A percentile compares a stretch with the other conserved stretches of the same genome.
phyloP scores from a whole-genome alignment of 192 early-diverging fungal genomes.

The Borealophlyctis nickersoniae region DNA sequence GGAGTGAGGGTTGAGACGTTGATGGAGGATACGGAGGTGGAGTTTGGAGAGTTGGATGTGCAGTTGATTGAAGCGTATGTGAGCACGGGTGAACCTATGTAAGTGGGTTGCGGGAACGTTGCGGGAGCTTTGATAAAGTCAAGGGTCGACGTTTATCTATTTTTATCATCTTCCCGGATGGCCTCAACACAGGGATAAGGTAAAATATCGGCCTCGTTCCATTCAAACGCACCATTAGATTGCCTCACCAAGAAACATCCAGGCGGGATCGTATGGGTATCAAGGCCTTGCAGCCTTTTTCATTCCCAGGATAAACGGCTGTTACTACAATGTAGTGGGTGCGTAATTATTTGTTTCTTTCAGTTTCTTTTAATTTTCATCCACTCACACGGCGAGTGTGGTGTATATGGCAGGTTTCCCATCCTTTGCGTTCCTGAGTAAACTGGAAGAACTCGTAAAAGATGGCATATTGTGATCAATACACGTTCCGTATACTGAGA shows the following conservation, averaged over 20 bases:
- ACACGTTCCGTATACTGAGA: no score
- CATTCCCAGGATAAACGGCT: conserved; percentile 70
- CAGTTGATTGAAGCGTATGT: conserved; percentile 67
- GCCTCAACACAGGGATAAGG: conserved; percentile 24
- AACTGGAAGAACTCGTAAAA: neutral
- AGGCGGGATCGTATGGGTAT: conserved; percentile 80
- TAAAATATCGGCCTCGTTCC: neutral
- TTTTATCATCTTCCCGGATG: neutral
- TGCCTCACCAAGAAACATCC: no score
- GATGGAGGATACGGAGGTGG: conserved; percentile 65
- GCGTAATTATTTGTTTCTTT: neutral
- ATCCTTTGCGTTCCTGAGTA: neutral
- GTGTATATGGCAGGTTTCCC: neutral
- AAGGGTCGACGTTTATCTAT: neutral
- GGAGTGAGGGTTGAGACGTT: conserved; percentile 29
- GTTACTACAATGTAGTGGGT: conserved; percentile 82
- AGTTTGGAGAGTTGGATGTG: conserved; percentile 59
- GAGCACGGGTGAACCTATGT: conserved; percentile 57
- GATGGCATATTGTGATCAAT: neutral
- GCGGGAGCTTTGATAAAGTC: neutral
- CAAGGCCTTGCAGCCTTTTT: conserved; percentile 73
- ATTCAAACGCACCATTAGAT: neutral
- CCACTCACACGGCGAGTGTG: neutral
- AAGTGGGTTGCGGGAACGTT: neutral
- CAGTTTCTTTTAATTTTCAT: no score